phyloP scores from a whole-genome alignment of 2,329 filamentous ascomycete genomes.

The Mollisiaceae sp. region DNA sequence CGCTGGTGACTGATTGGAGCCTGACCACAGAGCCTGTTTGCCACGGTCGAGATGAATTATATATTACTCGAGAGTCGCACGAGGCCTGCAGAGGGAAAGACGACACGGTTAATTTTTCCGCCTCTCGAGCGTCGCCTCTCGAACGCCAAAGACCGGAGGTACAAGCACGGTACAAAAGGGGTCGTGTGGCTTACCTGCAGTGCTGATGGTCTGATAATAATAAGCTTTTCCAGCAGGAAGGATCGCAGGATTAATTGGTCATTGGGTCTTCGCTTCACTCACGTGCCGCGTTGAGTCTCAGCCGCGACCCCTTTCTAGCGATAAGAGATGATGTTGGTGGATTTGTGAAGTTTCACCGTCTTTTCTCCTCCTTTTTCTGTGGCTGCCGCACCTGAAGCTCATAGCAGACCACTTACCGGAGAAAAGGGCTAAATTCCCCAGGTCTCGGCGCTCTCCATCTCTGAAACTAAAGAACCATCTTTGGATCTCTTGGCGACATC shows the following conservation, averaged over 20 bases:
- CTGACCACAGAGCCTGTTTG: no score
- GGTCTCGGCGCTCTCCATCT: neutral
- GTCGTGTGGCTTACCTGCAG: no score
- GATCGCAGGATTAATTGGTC: neutral
- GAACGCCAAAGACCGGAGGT: no score
- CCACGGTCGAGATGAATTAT: neutral
- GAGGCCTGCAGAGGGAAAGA: neutral
- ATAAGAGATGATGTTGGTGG: neutral
- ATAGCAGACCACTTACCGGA: neutral
- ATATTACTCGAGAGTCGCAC: neutral
- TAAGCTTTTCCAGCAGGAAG: neutral
- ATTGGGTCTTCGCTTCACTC: neutral
- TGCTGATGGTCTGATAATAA: neutral
- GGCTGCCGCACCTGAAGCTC: neutral
- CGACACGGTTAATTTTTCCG: neutral
- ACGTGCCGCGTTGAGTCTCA: neutral
- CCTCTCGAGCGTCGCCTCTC: no score
- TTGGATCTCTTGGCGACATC: neutral
- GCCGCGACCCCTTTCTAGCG: neutral
- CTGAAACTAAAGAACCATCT: neutral
- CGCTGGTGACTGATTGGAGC: neutral
- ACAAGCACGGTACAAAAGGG: no score
- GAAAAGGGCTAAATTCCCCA: neutral
- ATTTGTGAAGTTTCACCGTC: neutral
- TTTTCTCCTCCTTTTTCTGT: neutral